Conservation (phyloP, 106 monocot genomes). For the Chionographis japonica region DNA sequence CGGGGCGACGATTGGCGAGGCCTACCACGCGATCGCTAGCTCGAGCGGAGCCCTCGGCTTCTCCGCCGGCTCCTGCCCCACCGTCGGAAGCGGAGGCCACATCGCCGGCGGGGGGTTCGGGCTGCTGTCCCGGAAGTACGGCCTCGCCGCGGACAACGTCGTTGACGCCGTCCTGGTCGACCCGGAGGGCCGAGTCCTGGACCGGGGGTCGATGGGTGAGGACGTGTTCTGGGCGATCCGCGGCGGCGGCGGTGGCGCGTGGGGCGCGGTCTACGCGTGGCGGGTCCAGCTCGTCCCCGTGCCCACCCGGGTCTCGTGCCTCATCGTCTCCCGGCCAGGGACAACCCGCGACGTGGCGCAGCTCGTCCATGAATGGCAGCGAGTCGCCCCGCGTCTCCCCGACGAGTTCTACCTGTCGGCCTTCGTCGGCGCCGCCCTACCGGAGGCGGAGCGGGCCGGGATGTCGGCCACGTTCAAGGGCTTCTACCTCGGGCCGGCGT, state of each 20-base stretch:
- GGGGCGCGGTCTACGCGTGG: constrained; percentile 63
- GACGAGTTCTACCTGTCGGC: constrained; percentile 59
- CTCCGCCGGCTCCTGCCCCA: constrained; percentile 61
- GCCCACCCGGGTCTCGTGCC: constrained; percentile 26
- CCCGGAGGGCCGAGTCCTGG: constrained; percentile 19
- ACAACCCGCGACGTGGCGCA: constrained; percentile 17
- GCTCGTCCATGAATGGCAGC: constrained; percentile 52
- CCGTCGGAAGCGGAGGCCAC: constrained; percentile 51
- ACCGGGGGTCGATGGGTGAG: constrained; percentile 35
- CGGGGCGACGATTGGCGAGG: constrained; percentile 22
- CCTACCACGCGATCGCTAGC: constrained; percentile 14
- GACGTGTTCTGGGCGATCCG: constrained; percentile 71
- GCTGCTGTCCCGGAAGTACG: constrained; percentile 48
- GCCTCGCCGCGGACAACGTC: constrained; percentile 68
- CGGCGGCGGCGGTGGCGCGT: constrained; percentile 60
- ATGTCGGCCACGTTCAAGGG: constrained; percentile 52
- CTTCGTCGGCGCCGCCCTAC: constrained; percentile 35
- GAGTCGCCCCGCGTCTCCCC: constrained; percentile 31
- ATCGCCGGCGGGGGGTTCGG: constrained; percentile 66
- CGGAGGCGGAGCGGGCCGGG: constrained; percentile 6
- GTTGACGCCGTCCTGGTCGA: constrained; percentile 47
- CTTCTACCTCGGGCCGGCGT: constrained; percentile 29
- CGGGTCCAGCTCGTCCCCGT: constrained; percentile 31
- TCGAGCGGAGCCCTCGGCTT: constrained; percentile 17
- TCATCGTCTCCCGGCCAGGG: constrained; percentile 34